Percentiles rank a stretch among this genome's conserved stretches.
Conservation (phyloP, 805 yeast genomes). For the Danielozyma ontarioensis region DNA sequence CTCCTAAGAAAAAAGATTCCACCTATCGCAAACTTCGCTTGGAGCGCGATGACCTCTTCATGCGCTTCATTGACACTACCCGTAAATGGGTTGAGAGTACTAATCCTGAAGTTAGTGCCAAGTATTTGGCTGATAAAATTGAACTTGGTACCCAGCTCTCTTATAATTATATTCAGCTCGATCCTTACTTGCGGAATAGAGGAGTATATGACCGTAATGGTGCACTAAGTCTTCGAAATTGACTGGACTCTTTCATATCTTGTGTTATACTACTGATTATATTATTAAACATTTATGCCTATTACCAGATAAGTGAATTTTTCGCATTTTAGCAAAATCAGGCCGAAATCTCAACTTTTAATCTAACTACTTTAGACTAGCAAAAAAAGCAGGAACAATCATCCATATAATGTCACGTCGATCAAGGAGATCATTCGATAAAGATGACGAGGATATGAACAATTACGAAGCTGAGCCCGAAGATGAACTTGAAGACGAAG, state of each 20-base stretch:
- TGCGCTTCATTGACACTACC: conserved; percentile 7
- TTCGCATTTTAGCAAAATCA: too few relatives aligned
- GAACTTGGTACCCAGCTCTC: conserved; percentile 4
- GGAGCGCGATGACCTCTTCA: conserved; percentile 8
- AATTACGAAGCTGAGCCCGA: conserved; percentile 18
- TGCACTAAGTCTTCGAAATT: too few relatives aligned
- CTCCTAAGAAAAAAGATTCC: conserved; percentile 6
- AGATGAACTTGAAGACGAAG: conserved; percentile 26
- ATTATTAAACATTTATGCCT: too few relatives aligned
- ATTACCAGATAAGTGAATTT: too few relatives aligned
- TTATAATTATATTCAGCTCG: conserved; percentile 5
- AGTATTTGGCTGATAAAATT: conserved; percentile 4
- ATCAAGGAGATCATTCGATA: conserved; percentile 18
- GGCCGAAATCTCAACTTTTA: too few relatives aligned
- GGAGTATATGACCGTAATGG: conserved; percentile 77
- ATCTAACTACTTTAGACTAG: too few relatives aligned
- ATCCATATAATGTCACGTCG: conserved; percentile 31
- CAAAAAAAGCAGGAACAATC: too few relatives aligned
- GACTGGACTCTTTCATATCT: too few relatives aligned
- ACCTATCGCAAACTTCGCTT: conserved; percentile 3
- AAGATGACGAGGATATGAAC: conserved; percentile 13
- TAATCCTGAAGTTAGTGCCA: conserved; percentile 3
- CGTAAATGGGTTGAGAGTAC: conserved; percentile 8
- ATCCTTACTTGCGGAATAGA: conserved; percentile 33
- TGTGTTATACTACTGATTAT: too few relatives aligned